These are phyloP conservation scores for Ustilago trichophora DNA, from an alignment of 1,284 basidiomycete species.

Conservation along the genomic window DNA sequence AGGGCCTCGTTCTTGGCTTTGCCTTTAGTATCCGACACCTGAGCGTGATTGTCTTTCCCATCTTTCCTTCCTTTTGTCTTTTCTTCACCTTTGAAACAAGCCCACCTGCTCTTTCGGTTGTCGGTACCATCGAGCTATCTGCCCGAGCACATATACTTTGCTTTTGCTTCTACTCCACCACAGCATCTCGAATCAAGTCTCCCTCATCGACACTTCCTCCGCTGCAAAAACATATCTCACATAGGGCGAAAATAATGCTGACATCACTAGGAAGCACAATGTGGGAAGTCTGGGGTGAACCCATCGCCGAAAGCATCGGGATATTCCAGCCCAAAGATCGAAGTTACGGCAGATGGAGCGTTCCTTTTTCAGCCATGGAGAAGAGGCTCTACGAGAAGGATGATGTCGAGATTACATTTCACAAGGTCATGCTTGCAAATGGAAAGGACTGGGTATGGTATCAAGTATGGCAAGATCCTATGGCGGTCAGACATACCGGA, in stretches of 20 bases:
- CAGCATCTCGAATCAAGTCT: too few species aligned
- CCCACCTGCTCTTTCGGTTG: constrained; percentile 11
- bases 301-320: constrained; percentile 33
- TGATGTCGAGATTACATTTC: constrained; percentile 56
- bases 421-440: constrained; percentile 57
- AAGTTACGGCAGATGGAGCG: constrained; percentile 51
- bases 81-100: too few species aligned
- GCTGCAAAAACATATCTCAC: too few species aligned
- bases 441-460: constrained; percentile 64
- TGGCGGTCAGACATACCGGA: constrained; percentile 43
- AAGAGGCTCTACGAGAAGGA: constrained; percentile 60
- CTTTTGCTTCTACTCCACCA: too few species aligned
- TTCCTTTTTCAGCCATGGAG: constrained; percentile 62
- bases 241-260: background rate
- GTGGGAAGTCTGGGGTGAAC: constrained; percentile 59
- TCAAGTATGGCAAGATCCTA: constrained; percentile 62
- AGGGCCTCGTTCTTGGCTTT: too few species aligned
- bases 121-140: constrained; percentile 6
- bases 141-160: too few species aligned
- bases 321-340: constrained; percentile 51
- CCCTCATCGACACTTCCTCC: too few species aligned
- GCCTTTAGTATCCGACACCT: constrained; percentile 1
- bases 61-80: background rate
- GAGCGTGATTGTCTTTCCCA: background rate
- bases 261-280: constrained; percentile 17